Evolutionary conservation across 768 basidiomycete genomes (phyloP).

Genomic region (Termitomyces sp.): DNA sequence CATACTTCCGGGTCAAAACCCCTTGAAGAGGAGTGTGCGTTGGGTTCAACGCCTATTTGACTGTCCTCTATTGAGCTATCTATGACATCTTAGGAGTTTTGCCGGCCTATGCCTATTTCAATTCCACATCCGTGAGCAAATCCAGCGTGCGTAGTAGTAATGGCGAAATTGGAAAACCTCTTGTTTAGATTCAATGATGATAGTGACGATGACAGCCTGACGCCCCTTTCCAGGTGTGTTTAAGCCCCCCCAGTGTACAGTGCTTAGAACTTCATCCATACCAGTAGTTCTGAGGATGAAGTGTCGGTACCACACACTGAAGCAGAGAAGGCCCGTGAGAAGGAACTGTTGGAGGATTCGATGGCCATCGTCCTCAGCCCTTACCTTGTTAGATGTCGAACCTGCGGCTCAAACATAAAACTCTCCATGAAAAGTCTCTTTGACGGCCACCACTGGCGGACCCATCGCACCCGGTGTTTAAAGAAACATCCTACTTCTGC

Average conservation of each 20-base stretch:
- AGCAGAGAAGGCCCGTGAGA: constrained; percentile 45
- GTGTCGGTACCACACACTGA: constrained; percentile 23
- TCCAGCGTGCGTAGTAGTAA: constrained; percentile 36
- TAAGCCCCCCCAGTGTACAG: neutral
- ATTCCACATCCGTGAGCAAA: constrained; percentile 51
- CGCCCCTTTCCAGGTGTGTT: constrained; percentile 11
- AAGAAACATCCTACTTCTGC: constrained; percentile 25
- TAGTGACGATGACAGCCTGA: constrained; percentile 7
- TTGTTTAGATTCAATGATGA: constrained; percentile 8
- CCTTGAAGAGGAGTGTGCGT: constrained; percentile 8
- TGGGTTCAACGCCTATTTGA: constrained; percentile 1
- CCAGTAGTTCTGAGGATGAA: constrained; percentile 1
- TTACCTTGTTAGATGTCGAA: constrained; percentile 46
- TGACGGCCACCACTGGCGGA: constrained; percentile 64
- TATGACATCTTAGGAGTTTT: constrained; percentile 3
- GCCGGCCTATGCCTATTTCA: constrained; percentile 29
- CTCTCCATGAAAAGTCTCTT: constrained; percentile 62
- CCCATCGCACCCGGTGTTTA: constrained; percentile 55
- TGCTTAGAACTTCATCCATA: neutral
- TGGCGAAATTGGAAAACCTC: constrained; percentile 36
- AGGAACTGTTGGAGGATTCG: constrained; percentile 45
- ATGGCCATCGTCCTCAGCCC: constrained; percentile 47
- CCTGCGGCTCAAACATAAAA: constrained; percentile 53
- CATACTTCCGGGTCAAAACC: constrained; percentile 1
- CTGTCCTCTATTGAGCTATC: neutral